Evolutionary conservation across 148 eudicot species (phyloP), one percentile per base, ranked within the genome.

Genomic region (Oxyria digyna): DNA sequence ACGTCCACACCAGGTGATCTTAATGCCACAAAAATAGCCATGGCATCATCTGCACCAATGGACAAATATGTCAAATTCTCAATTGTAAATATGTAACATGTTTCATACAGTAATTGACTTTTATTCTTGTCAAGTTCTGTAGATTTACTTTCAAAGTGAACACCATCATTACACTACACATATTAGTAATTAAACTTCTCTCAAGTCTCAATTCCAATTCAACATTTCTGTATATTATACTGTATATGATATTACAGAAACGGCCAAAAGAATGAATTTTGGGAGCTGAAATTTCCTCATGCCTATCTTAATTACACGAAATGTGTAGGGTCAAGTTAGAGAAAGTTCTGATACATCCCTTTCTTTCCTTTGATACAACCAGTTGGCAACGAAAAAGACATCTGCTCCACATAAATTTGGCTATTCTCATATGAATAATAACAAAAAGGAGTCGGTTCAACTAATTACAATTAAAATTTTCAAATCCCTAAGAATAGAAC

Each of bases 1-100:
- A 94, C 91, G 32, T 88, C 91, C 78, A 94, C 84, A 75, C 85
- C 96, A 0, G 97, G 93, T 43, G 97, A 90, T 73, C 79, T 83
- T 73, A 94, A 72, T 32, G 99, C 99, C 72, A 94, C 75, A 71
- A 94, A 88, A 50, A 94, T 94, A 23, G 96, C 97, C 97, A 94
- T 94, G 32, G 97, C 98, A 78, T 94, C 98, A 88, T 94, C 98
- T 94, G 92, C 79, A 80, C 63, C 50, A 42, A 71, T n/a, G 35
- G 68, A 23, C 49, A 70, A n/a, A 46, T 29, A 68, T 33, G 26
- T 26, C 24, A 45, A 18, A 5, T 6, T 15, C 20, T 59, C 37
- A 29, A 4, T 59, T 6, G 65, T 59, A 6, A 49, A 14, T 17
- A 23, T 55, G 32, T 55, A 26, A 26, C 26, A 1, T 27, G 35